A percentile compares a stretch with the other conserved stretches of the same genome.
phyloP scores from a whole-genome alignment of 257 asterid species.

The Anisodus acutangulus region DNA sequence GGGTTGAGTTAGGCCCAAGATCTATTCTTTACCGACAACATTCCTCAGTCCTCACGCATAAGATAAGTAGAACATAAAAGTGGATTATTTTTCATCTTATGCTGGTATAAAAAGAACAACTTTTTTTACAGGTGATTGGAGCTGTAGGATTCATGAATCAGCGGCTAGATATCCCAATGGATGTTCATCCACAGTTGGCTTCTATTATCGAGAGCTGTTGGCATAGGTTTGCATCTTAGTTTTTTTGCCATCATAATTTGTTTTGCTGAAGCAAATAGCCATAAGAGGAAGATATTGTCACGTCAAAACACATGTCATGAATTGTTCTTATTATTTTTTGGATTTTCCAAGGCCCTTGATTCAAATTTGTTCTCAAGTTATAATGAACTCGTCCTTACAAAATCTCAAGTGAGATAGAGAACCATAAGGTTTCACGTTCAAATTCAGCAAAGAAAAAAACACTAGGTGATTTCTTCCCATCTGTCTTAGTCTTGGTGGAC shows the following conservation, averaged over 20 bases:
- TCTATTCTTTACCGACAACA: no score
- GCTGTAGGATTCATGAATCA: constrained; percentile 98
- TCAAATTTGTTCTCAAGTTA: neutral
- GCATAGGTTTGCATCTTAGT: constrained; percentile 59
- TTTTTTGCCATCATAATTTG: neutral
- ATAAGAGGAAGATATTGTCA: neutral
- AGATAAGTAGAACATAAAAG: neutral
- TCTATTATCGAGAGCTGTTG: constrained; percentile 90
- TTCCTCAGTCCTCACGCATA: neutral
- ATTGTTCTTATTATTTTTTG: neutral
- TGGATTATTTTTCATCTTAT: constrained; percentile 7
- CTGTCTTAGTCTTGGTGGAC: no score
- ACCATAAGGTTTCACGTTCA: no score
- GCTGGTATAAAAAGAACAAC: constrained; percentile 14
- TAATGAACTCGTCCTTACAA: neutral
- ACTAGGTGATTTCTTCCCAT: no score
- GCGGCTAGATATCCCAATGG: constrained; percentile 77
- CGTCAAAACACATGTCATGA: neutral
- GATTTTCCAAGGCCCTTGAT: neutral
- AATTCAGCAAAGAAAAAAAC: no score
- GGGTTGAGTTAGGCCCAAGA: no score
- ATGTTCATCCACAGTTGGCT: constrained; percentile 75
- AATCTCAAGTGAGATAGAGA: no score
- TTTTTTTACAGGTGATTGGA: constrained; percentile 71
- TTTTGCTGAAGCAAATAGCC: neutral